These are phyloP conservation scores for Debaryomyces castellii DNA, from an alignment of 805 yeast genomes.

Conservation along the genomic window DNA sequence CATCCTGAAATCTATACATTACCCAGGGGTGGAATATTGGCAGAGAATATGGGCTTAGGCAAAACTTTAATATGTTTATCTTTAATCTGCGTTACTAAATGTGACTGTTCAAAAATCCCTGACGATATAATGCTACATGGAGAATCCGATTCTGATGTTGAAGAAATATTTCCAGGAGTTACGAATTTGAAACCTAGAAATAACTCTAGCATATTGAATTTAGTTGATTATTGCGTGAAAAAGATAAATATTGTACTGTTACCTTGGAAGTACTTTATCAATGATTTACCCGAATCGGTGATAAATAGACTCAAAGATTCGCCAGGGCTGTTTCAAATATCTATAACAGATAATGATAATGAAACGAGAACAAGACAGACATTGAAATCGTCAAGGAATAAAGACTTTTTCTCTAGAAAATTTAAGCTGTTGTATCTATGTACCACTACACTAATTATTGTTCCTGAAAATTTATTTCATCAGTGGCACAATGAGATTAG, in stretches of 20 bases:
- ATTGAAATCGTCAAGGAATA: neutral
- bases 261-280: slow-evolving; percentile 54
- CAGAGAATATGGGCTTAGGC: slow-evolving; percentile 71
- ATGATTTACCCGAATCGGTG: slow-evolving; percentile 46
- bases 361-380: neutral
- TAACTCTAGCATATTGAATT: neutral
- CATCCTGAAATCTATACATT: slow-evolving; percentile 44
- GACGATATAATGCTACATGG: slow-evolving; percentile 19
- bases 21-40: slow-evolving; percentile 62
- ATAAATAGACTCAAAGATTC: slow-evolving; percentile 26
- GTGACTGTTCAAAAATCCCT: slow-evolving; percentile 47
- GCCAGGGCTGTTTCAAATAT: slow-evolving; percentile 48
- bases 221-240: slow-evolving; percentile 42
- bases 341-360: slow-evolving; percentile 9
- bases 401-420: slow-evolving; percentile 11
- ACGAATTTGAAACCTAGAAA: too few relatives aligned
- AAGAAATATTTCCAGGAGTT: neutral
- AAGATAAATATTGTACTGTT: slow-evolving; percentile 47
- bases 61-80: slow-evolving; percentile 62
- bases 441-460: slow-evolving; percentile 55
- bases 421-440: slow-evolving; percentile 42
- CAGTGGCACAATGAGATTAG: slow-evolving; percentile 64
- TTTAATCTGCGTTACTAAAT: slow-evolving; percentile 53
- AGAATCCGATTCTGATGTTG: slow-evolving; percentile 1
- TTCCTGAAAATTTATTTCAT: slow-evolving; percentile 64